Base-by-base conservation (phyloP, 129 eudicot species). In the Saposhnikovia divaricata region DNA sequence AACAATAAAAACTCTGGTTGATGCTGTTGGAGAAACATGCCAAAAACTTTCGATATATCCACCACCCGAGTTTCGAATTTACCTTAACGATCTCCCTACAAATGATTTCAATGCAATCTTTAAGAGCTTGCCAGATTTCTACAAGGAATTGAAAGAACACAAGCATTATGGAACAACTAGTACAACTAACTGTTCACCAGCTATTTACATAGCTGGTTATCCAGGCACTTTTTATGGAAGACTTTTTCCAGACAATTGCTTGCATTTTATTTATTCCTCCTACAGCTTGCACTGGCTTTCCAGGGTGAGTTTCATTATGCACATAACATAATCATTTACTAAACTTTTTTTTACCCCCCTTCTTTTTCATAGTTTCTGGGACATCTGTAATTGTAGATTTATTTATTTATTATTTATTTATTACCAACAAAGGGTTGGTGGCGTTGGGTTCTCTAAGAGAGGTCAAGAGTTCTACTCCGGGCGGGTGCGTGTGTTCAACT, bases 241-340 rank as follows among this genome's bases (percentile, higher is more conserved):
- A 63, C 79, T 95, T 57, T 95, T 95, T 77, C 98, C 97, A 1
- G 88, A 87, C 69, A 70, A 89, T 28, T 82, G 89, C 92, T 66
- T 95, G 87, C 97, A 95, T 87, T 95, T 95, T 66, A 81, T 89
- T 19, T 95, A 95, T 81, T 90, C 98, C 59, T 95, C 96, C 86
- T 89, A 89, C 79, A 90, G 98, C 77, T 84, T 95, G 86, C 98
- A 95, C 89, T 95, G 98, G 98, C 92, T 95, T 15, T 92, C 98
- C 2, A 92, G 76, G 89, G 98, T 93, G 77, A 76, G 55, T 69
- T 78, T 23, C 19, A 14, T 46, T 39, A 25, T 25, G 7, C 39
- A 19, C 13, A 0, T 11, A 59, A n/a, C 69, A 9, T 13, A 9
- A 11, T 43, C 57, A 72, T 42, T 14, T 31, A 9, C 50, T 72